Base-by-base conservation (phyloP, 371 early-diverging fungal genomes). In the Lichtheimia hyalospora region DNA sequence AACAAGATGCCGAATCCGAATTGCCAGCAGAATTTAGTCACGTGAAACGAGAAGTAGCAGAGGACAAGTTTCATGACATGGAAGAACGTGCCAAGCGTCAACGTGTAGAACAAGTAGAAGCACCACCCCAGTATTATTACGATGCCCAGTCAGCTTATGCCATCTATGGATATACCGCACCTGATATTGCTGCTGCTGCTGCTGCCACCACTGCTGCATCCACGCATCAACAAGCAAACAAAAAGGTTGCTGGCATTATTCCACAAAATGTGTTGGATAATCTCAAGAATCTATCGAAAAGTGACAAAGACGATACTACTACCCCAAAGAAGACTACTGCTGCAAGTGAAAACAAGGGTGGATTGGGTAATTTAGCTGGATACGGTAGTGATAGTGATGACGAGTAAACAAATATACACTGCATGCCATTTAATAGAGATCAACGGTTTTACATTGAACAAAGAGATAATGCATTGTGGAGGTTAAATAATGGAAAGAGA, bases 1-100 rank as follows among this genome's bases (percentile, higher is more conserved):
- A 68, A 8, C 84, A 88, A 60, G 83, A 85, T 5, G 64, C 84
- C 20, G 83, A 82, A 62, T 67, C 85, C 16, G 84, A 82, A 25
- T 64, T 94, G n/a, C 90, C 92, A 2, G 79, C 75, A 12, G 84
- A 85, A 49, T 75, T 70, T 52, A 77, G 79, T 1, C 60, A 58
- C 14, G 41, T 57, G 27, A 75, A 74, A 24, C 67, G 74, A 7
- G 71, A 69, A 49, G 62, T 71, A 12, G 73, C 68, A 58, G 75
- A 75, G 51, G 73, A 70, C 54, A 77, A 72, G 0, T 70, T 73
- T 24, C 60, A 60, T 28, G 50, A 79, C 34, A 70, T 77, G 68
- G 79, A 72, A 44, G 57, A 54, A 23, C 54, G 48, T n/a, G 56
- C 62, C 21, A 81, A 81, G 53, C 75, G 71, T 41, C 72, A 76